These are phyloP conservation scores for Aspergillus nomiae DNA, from an alignment of 2,329 filamentous ascomycete species.

Conservation along the genomic window DNA sequence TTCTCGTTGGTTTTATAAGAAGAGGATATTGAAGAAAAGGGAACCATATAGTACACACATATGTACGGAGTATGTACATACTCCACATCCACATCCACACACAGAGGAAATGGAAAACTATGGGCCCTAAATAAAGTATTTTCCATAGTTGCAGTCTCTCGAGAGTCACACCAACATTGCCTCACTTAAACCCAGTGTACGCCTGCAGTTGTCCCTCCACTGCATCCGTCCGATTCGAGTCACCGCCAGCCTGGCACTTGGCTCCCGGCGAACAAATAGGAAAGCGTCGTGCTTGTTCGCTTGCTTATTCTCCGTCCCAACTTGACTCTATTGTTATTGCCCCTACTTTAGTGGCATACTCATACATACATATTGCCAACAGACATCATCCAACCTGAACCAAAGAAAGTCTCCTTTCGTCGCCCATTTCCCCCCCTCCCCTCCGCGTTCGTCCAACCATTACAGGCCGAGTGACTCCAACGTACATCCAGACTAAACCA, in stretches of 20 bases:
- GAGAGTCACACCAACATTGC: slow-evolving; percentile 3
- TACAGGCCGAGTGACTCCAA: not conserved
- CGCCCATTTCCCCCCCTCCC: not conserved
- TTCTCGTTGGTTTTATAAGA: too few species aligned
- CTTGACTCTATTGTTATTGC: slow-evolving; percentile 4
- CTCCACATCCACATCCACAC: not conserved
- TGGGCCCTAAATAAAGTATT: not conserved
- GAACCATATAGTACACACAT: not conserved
- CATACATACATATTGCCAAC: not conserved
- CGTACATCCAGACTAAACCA: not conserved
- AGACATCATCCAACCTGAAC: not conserved
- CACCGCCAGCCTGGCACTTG: slow-evolving; percentile 20
- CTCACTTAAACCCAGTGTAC: not conserved
- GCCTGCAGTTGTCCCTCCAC: slow-evolving; percentile 8
- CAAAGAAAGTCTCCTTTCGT: slow-evolving; percentile 1
- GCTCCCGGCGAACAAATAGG: not conserved
- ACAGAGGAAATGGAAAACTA: not conserved
- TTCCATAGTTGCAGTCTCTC: not conserved
- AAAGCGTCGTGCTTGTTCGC: not conserved
- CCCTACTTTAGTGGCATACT: slow-evolving; percentile 3
- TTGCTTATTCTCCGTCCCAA: slow-evolving; percentile 8
- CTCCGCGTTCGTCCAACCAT: slow-evolving; percentile 2
- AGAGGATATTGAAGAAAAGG: not conserved
- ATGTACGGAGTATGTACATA: not conserved
- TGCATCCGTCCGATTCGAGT: slow-evolving; percentile 37